Conservation (phyloP, 2,329 filamentous ascomycete genomes). For the Xylaria sp. region DNA sequence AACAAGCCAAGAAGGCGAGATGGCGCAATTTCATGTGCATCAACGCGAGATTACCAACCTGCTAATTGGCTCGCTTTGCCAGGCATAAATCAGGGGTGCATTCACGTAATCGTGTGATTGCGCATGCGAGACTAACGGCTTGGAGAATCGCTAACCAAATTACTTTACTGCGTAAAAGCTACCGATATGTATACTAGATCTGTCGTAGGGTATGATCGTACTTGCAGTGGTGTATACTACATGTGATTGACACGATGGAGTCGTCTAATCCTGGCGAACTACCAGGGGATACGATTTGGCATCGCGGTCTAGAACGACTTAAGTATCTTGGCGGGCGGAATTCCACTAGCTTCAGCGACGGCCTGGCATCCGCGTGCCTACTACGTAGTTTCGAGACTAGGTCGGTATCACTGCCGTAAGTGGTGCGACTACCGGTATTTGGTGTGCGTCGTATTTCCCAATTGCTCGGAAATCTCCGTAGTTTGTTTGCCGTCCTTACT, state of each 20-base stretch:
- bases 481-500: not conserved
- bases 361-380: not conserved
- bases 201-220: no score
- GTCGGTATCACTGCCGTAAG: no score
- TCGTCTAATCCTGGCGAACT: not conserved
- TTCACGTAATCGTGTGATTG: slow-evolving; percentile 1
- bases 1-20: not conserved
- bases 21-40: slow-evolving; percentile 1
- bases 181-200: no score
- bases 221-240: no score
- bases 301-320: not conserved
- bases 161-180: no score
- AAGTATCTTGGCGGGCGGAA: not conserved
- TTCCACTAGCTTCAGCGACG: not conserved
- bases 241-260: not conserved
- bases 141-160: not conserved
- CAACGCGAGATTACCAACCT: slow-evolving; percentile 17
- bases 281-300: not conserved
- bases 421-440: no score
- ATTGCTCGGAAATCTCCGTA: not conserved
- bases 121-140: slow-evolving; percentile 7
- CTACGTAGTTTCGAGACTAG: not conserved
- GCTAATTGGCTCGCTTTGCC: slow-evolving; percentile 5
- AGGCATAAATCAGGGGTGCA: not conserved
- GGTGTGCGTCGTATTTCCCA: no score